A percentile compares a stretch with the other conserved stretches of the same genome.
phyloP scores from a whole-genome alignment of 2,329 filamentous ascomycete species.

The Dactylellina cionopaga region DNA sequence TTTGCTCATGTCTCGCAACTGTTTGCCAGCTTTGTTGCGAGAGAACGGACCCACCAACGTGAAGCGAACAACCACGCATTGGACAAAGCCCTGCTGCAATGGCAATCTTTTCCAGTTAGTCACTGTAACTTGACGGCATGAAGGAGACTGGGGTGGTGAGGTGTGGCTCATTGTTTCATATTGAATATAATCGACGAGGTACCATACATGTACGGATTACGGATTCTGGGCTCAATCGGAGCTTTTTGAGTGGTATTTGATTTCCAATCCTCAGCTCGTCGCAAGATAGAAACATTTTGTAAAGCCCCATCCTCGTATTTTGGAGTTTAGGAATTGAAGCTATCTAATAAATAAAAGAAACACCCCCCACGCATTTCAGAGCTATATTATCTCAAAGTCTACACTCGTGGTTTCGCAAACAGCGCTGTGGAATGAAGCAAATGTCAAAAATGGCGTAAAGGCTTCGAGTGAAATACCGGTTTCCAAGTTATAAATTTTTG shows the following conservation, averaged over 20 bases:
- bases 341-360: no score
- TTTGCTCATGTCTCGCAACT: no score
- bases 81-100: conserved; percentile 12
- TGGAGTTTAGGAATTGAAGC: background rate
- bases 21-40: background rate
- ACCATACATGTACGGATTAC: no score
- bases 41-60: background rate
- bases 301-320: background rate
- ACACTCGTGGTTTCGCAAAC: conserved; percentile 41
- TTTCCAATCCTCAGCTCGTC: background rate
- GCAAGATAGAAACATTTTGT: background rate
- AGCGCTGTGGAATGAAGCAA: conserved; percentile 26
- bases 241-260: no score
- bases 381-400: no score
- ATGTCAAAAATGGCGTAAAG: no score
- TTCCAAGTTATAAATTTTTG: background rate
- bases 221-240: no score
- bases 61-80: background rate
- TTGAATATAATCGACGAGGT: background rate
- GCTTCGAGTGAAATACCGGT: conserved; percentile 17
- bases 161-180: conserved; percentile 51
- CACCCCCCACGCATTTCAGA: background rate
- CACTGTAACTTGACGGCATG: conserved; percentile 31
- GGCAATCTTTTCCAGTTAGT: conserved; percentile 28
- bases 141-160: conserved; percentile 34